Percentiles rank a stretch among this genome's conserved stretches.
Evolutionary conservation across 805 yeast species (phyloP).

Genomic region (Ogataea thermomethanolica): DNA sequence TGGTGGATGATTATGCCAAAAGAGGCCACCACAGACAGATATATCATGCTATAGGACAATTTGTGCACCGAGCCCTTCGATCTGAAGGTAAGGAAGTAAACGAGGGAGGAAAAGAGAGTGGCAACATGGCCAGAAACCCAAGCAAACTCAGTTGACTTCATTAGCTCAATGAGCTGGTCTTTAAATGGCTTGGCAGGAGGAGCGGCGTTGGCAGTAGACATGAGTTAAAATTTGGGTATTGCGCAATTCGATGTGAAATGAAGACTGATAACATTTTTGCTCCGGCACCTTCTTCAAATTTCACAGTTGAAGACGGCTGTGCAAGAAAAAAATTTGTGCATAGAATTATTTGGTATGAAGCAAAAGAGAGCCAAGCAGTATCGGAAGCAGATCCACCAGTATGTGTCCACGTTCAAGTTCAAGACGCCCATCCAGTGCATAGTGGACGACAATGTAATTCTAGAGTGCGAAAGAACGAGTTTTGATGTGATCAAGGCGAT

Average conservation of each 20-base stretch:
- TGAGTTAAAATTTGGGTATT: background rate
- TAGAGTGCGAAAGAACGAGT: slow-evolving; percentile 60
- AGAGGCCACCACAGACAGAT: slow-evolving; percentile 63
- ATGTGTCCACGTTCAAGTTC: slow-evolving; percentile 83
- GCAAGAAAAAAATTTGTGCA: slow-evolving; percentile 7
- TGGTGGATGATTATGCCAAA: slow-evolving; percentile 76
- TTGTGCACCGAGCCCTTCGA: slow-evolving; percentile 33
- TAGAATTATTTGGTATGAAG: slow-evolving; percentile 60
- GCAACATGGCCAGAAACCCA: slow-evolving; percentile 70
- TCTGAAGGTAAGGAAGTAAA: slow-evolving; percentile 37
- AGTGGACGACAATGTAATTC: slow-evolving; percentile 76
- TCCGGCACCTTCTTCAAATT: background rate
- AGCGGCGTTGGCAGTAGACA: slow-evolving; percentile 10
- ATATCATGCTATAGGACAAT: slow-evolving; percentile 55
- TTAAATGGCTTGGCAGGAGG: slow-evolving; percentile 9
- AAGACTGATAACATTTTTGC: slow-evolving; percentile 8
- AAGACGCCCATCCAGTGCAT: slow-evolving; percentile 90
- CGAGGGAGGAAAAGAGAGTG: slow-evolving; percentile 39
- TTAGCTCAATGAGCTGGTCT: slow-evolving; percentile 14
- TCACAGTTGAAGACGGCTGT: slow-evolving; percentile 4
- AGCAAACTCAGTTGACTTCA: slow-evolving; percentile 58
- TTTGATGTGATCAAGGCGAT: slow-evolving; percentile 82
- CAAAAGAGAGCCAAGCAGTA: slow-evolving; percentile 94
- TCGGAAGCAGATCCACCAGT: slow-evolving; percentile 86
- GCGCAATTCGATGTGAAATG: slow-evolving; percentile 3